A percentile compares a stretch with the other conserved stretches of the same genome.
These are phyloP conservation scores for Pseudocercospora pini-densiflorae DNA, from an alignment of 2,329 filamentous ascomycete species.

Conservation along the genomic window DNA sequence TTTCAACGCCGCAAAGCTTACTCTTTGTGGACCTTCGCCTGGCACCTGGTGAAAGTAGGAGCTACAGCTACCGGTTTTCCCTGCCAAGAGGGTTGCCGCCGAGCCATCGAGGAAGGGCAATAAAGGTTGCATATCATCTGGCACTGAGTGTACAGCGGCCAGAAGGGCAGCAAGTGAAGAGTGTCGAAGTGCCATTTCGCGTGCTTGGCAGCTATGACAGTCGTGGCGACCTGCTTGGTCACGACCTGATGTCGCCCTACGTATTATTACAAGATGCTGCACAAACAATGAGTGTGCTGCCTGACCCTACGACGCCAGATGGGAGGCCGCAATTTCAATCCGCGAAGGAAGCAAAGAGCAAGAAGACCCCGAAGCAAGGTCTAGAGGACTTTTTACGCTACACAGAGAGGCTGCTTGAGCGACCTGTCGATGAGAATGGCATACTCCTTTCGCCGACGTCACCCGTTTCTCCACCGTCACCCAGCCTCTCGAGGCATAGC, in stretches of 20 bases:
- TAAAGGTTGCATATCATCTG: conserved; percentile 90
- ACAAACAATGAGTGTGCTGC: conserved; percentile 50
- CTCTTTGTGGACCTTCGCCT: conserved; percentile 92
- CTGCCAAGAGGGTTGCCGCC: conserved; percentile 90
- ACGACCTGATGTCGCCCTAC: conserved; percentile 94
- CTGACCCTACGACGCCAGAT: conserved; percentile 19
- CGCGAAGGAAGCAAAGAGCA: conserved; percentile 41
- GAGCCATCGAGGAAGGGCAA: conserved; percentile 85
- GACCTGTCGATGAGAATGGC: conserved; percentile 57
- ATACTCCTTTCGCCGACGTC: conserved; percentile 74
- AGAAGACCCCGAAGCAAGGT: conserved; percentile 37
- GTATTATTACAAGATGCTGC: conserved; percentile 86
- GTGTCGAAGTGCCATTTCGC: conserved; percentile 91
- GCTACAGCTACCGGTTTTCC: conserved; percentile 84
- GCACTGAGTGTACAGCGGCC: conserved; percentile 90
- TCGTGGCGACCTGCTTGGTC: conserved; percentile 84
- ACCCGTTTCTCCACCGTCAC: conserved; percentile 52
- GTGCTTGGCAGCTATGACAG: conserved; percentile 91
- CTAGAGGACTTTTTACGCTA: conserved; percentile 74
- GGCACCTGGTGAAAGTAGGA: conserved; percentile 83
- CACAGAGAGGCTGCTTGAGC: conserved; percentile 73
- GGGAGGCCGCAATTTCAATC: conserved; percentile 25
- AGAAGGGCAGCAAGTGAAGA: conserved; percentile 79
- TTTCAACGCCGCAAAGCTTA: conserved; percentile 95
- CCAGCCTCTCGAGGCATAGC: conserved; percentile 59